Conservation (phyloP, 2,329 filamentous ascomycete species). For the Penicillium sp. region DNA sequence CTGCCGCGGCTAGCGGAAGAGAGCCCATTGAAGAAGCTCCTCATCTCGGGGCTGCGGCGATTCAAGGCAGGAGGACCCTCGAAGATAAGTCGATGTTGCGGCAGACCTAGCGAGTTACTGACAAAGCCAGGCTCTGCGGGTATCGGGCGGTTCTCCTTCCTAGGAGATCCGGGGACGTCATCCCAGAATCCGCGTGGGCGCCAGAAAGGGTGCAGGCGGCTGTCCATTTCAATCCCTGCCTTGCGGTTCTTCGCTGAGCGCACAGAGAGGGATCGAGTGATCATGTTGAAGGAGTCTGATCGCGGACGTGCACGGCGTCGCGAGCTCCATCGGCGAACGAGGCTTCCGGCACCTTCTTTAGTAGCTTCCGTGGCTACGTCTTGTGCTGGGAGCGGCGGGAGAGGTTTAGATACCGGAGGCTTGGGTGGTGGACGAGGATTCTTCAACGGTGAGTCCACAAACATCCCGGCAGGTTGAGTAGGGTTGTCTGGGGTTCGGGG, state of each 20-base stretch:
- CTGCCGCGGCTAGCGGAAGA: slow-evolving; percentile 33
- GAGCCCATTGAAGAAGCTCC: slow-evolving; percentile 27
- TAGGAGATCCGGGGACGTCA: slow-evolving; percentile 47
- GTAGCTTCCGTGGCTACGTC: slow-evolving; percentile 22
- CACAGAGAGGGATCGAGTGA: slow-evolving; percentile 43
- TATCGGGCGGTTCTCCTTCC: slow-evolving; percentile 39
- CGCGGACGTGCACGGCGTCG: slow-evolving; percentile 42
- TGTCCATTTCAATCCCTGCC: slow-evolving; percentile 48
- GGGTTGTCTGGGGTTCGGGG: slow-evolving; percentile 33
- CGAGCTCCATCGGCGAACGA: slow-evolving; percentile 38
- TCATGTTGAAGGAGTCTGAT: slow-evolving; percentile 43
- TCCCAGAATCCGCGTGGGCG: slow-evolving; percentile 66
- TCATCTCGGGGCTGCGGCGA: slow-evolving; percentile 36
- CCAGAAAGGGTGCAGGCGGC: slow-evolving; percentile 63
- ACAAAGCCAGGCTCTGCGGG: slow-evolving; percentile 38
- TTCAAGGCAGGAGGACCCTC: slow-evolving; percentile 43
- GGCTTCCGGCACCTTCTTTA: slow-evolving; percentile 24
- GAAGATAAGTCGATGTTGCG: slow-evolving; percentile 49
- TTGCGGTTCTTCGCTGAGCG: slow-evolving; percentile 47
- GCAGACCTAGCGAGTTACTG: slow-evolving; percentile 60
- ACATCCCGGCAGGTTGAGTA: slow-evolving; percentile 12
- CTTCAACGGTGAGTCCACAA: slow-evolving; percentile 59
- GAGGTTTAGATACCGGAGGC: slow-evolving; percentile 59
- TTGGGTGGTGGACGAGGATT: slow-evolving; percentile 61
- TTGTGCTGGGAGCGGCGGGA: slow-evolving; percentile 55